Evolutionary conservation across 208 protist genomes (phyloP).

Genomic region (Trypanosoma theileri): DNA sequence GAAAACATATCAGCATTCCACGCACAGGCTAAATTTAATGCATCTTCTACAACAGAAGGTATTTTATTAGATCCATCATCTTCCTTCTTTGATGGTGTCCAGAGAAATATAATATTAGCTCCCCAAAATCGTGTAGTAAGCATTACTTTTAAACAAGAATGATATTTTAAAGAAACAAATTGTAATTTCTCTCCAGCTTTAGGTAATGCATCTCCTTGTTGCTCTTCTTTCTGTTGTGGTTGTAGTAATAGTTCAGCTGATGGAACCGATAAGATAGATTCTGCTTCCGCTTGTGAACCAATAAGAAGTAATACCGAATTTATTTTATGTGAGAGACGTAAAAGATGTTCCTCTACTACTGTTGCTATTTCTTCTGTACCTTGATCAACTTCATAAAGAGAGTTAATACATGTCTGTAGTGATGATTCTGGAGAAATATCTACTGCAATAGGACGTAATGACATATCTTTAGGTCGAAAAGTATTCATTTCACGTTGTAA

Average conservation of each 20-base stretch:
- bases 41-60: conserved; percentile 49
- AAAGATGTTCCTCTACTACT: conserved; percentile 62
- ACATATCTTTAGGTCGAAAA: conserved; percentile 25
- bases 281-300: conserved; percentile 43
- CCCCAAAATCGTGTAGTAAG: conserved; percentile 73
- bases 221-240: too few relatives aligned
- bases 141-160: conserved; percentile 44
- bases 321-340: conserved; percentile 52
- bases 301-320: conserved; percentile 75
- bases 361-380: conserved; percentile 6
- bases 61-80: background rate
- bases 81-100: conserved; percentile 28
- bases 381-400: conserved; percentile 11
- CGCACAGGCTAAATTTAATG: conserved; percentile 55
- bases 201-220: background rate
- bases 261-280: conserved; percentile 34
- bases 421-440: conserved; percentile 56
- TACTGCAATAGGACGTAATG: conserved; percentile 59
- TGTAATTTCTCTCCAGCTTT: background rate
- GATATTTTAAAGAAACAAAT: conserved; percentile 42
- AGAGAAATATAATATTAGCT: conserved; percentile 58
- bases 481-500: conserved; percentile 16
- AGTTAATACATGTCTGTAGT: conserved; percentile 44
- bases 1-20: conserved; percentile 85
- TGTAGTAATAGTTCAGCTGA: conserved; percentile 50